These are phyloP conservation scores for Schwanniomyces occidentalis DNA, from an alignment of 805 yeast genomes.

Conservation along the genomic window DNA sequence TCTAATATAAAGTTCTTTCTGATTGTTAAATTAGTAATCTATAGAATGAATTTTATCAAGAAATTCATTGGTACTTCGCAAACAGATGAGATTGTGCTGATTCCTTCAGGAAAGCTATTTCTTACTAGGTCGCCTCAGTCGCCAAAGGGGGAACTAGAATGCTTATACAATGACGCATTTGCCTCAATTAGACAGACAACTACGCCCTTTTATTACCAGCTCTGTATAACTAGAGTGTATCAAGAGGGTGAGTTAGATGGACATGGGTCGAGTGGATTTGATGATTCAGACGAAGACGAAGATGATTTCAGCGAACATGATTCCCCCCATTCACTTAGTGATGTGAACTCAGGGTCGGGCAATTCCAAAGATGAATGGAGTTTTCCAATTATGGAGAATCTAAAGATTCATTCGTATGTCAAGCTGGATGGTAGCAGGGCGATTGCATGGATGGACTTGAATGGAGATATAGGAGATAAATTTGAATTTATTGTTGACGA, in stretches of 20 bases:
- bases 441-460: slow-evolving; percentile 77
- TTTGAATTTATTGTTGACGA: slow-evolving; percentile 78
- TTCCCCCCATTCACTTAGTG: slow-evolving; percentile 21
- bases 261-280: slow-evolving; percentile 33
- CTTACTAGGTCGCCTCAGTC: slow-evolving; percentile 73
- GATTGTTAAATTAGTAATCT: too few relatives aligned
- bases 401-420: slow-evolving; percentile 55
- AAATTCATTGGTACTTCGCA: slow-evolving; percentile 59
- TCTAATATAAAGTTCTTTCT: too few relatives aligned
- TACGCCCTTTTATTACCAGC: slow-evolving; percentile 63
- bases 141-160: slow-evolving; percentile 85
- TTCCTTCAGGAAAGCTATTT: slow-evolving; percentile 80
- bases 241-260: slow-evolving; percentile 68
- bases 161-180: slow-evolving; percentile 77
- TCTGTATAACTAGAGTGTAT: slow-evolving; percentile 66
- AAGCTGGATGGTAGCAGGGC: slow-evolving; percentile 55
- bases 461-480: slow-evolving; percentile 83
- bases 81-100: slow-evolving; percentile 60
- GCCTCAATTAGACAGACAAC: slow-evolving; percentile 70
- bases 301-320: slow-evolving; percentile 27
- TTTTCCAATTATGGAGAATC: slow-evolving; percentile 62
- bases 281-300: slow-evolving; percentile 43
- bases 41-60: slow-evolving; percentile 79
- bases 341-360: slow-evolving; percentile 21
- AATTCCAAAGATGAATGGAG: slow-evolving; percentile 63